A percentile compares a stretch with the other conserved stretches of the same genome.
phyloP scores from a whole-genome alignment of 371 early-diverging fungal species.

The Gilbertella persicaria region DNA sequence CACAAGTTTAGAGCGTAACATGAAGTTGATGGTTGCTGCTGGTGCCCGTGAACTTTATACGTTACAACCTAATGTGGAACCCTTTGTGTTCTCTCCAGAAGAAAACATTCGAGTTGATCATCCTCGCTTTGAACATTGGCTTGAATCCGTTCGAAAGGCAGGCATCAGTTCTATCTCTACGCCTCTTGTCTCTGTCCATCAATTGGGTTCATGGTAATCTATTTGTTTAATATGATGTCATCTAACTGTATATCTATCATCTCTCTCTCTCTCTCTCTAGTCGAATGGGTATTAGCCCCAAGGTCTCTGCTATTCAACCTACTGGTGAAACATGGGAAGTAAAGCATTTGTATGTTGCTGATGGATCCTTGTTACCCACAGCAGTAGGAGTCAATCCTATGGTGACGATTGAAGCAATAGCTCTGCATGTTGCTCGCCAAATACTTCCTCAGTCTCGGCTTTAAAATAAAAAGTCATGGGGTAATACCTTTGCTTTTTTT shows the following conservation, averaged over 20 bases:
- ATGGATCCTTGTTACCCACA: constrained; percentile 70
- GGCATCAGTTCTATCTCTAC: constrained; percentile 16
- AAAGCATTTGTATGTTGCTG: constrained; percentile 67
- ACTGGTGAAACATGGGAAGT: constrained; percentile 69
- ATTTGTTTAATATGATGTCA: neutral
- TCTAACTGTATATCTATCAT: neutral
- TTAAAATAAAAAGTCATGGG: constrained; percentile 5
- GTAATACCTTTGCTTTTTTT: neutral
- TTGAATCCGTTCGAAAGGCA: constrained; percentile 12
- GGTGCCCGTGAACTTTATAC: constrained; percentile 67
- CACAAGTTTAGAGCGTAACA: constrained; percentile 44
- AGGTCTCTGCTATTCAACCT: constrained; percentile 56
- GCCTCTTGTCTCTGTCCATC: constrained; percentile 41
- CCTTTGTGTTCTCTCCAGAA: constrained; percentile 33
- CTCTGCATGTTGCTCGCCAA: constrained; percentile 36
- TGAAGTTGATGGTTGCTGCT: constrained; percentile 60
- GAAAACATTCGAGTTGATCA: constrained; percentile 38
- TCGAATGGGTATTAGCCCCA: constrained; percentile 62
- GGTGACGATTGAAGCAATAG: constrained; percentile 57
- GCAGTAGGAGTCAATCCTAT: constrained; percentile 76
- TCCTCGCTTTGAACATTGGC: constrained; percentile 36
- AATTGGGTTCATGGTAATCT: constrained; percentile 61
- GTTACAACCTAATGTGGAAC: constrained; percentile 33
- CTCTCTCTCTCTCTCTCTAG: constrained; percentile 23
- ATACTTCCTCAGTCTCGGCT: neutral